Base-by-base conservation (phyloP, 2,329 filamentous ascomycete species). In the Diaporthe destruens region DNA sequence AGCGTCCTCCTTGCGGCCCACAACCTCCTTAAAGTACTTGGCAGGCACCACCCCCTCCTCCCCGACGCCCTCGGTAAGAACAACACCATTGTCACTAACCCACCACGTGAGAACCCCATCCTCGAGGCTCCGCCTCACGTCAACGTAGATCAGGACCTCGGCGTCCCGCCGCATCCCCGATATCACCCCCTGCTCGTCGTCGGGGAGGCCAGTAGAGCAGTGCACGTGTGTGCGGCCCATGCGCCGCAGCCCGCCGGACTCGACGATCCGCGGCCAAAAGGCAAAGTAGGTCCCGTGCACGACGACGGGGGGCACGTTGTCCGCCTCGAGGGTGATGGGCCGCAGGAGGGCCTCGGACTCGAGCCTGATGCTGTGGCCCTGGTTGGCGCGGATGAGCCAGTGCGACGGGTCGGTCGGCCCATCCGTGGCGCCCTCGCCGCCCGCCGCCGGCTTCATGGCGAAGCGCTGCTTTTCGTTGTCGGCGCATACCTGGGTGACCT, bases 191-290 rank as follows among this genome's bases (percentile, higher is more conserved):
- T 76, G 81, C 16, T 82, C 82, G 34, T 77, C 78, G 65, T 83
- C 85, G 0, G 93, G 91, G 16, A 95, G 84, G 0, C 94, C 94
- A 7, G 90, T 90, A 2, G 94, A 93, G 80, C 96, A 98, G 83
- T 99, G 96, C 36, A 98, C 92, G 79, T 98, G 96, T 75, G 93
- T 97, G 69, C 96, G 84, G 0, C 86, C 87, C 96, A 98, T 98
- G 72, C 87, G 88, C 77, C 89, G 91, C 72, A 99, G 83, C 0
- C 96, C 95, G 6, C 95, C 95, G 0, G 88, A 86, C n/a, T 87
- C 86, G 14, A 95, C 81, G 74, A 99, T 98, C 14, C 86, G 79
- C 0, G 88, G 84, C 92, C 95, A 98, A 25, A 93, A 92, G 18
- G 89, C 88, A 77, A 95, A 94, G 79, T 95, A 97, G 0, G 96